Conservation (phyloP, 169 alveolate genomes). For the Plasmodium gonderi region DNA sequence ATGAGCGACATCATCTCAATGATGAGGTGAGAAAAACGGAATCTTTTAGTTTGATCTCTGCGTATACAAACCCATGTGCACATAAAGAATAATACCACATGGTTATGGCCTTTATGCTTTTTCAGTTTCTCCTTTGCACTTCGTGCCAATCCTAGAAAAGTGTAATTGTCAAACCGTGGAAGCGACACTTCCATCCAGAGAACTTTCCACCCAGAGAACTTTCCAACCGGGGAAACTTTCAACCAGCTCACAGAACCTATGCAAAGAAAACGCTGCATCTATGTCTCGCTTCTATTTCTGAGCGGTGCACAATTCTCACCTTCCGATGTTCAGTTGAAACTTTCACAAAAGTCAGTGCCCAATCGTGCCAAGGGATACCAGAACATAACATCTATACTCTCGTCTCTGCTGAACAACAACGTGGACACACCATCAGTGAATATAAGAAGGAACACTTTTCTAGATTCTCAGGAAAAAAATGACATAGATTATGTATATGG, state of each 20-base stretch:
- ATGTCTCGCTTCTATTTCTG: background rate
- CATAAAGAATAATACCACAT: background rate
- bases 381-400: background rate
- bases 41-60: background rate
- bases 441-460: constrained; percentile 32
- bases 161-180: no score
- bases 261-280: background rate
- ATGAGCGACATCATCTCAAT: no score
- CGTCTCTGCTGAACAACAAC: background rate
- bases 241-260: background rate
- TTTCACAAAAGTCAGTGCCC: background rate
- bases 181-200: no score
- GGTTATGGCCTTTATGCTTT: no score
- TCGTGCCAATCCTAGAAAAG: no score
- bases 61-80: background rate
- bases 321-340: background rate
- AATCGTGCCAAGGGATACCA: background rate
- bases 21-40: background rate
- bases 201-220: background rate
- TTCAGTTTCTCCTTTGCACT: no score
- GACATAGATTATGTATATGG: constrained; percentile 52
- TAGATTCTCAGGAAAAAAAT: constrained; percentile 6
- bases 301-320: background rate
- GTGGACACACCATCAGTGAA: background rate
- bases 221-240: background rate